Percentiles rank a stretch among this genome's conserved stretches.
phyloP scores from a whole-genome alignment of 148 eudicot genomes.

The Chenopodium quinoa region DNA sequence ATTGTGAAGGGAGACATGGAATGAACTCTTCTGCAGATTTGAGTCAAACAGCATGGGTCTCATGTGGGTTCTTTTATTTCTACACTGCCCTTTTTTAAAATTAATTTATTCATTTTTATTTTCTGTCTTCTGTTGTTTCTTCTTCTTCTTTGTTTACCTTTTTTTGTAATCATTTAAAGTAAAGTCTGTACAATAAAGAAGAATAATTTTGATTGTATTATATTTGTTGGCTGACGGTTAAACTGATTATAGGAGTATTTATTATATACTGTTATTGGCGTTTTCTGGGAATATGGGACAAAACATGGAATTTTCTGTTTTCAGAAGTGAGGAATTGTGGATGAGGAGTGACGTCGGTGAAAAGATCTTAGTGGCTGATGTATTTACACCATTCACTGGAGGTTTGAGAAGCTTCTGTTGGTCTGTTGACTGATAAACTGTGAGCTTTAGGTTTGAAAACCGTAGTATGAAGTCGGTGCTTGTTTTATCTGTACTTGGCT shows the following conservation, averaged over 20 bases:
- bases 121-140: not conserved
- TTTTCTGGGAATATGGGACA: not conserved
- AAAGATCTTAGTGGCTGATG: slow-evolving; percentile 7
- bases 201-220: not conserved
- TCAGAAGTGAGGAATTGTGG: not conserved
- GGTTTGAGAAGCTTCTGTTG: slow-evolving; percentile 8
- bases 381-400: not conserved
- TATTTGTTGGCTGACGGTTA: slow-evolving; percentile 9
- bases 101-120: no score
- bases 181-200: not conserved
- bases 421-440: slow-evolving; percentile 5
- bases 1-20: slow-evolving; percentile 37
- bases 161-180: slow-evolving; percentile 3
- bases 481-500: not conserved
- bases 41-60: slow-evolving; percentile 58
- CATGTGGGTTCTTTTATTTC: slow-evolving; percentile 63
- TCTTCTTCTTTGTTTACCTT: slow-evolving; percentile 3
- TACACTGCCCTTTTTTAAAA: slow-evolving; percentile 14
- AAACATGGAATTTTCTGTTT: not conserved
- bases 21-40: slow-evolving; percentile 35
- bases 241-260: not conserved
- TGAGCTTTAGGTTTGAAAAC: not conserved
- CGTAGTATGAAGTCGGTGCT: not conserved
- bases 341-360: slow-evolving; percentile 17
- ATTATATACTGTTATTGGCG: not conserved